Percentiles rank a stretch among this genome's conserved stretches.
Evolutionary conservation across 2,329 filamentous ascomycete genomes (phyloP).

Genomic region (Nectriaceae sp.): DNA sequence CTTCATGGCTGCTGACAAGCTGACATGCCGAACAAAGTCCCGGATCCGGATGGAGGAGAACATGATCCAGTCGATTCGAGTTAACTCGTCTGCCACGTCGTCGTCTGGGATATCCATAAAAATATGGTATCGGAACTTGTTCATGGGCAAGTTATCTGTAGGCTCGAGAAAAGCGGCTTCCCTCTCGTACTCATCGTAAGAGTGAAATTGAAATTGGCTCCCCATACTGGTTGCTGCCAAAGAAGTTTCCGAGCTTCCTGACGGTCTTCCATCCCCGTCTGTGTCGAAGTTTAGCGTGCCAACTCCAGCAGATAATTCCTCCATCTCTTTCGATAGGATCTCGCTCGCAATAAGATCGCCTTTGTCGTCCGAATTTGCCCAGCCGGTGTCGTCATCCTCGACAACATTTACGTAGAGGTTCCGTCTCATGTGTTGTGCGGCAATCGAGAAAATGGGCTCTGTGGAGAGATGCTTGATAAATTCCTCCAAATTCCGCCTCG

Average conservation of each 20-base stretch:
- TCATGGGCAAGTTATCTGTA: conserved; percentile 67
- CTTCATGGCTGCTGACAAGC: conserved; percentile 68
- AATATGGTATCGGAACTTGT: conserved; percentile 84
- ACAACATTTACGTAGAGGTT: conserved; percentile 71
- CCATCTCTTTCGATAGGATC: conserved; percentile 41
- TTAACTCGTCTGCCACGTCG: conserved; percentile 86
- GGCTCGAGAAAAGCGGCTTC: conserved; percentile 75
- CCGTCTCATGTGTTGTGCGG: conserved; percentile 81
- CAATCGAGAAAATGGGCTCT: conserved; percentile 80
- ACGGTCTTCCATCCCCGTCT: conserved; percentile 44
- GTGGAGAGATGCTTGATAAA: conserved; percentile 76
- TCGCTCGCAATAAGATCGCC: conserved; percentile 37
- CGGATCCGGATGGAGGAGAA: conserved; percentile 92
- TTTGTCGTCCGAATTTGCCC: conserved; percentile 77
- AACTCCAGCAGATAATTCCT: conserved; percentile 43
- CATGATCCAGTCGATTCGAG: conserved; percentile 97
- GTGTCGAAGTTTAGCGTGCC: conserved; percentile 52
- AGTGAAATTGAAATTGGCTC: conserved; percentile 60
- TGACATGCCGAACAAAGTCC: conserved; percentile 90
- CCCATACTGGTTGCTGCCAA: conserved; percentile 40
- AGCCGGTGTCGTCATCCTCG: conserved; percentile 89
- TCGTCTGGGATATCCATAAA: conserved; percentile 88
- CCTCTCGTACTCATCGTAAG: conserved; percentile 77
- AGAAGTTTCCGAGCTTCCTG: conserved; percentile 48
- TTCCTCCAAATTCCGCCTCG: conserved; percentile 69